Evolutionary conservation across 164 flowering plant species (phyloP), one percentile per base, ranked within the genome.

Genomic region (Vitis riparia): DNA sequence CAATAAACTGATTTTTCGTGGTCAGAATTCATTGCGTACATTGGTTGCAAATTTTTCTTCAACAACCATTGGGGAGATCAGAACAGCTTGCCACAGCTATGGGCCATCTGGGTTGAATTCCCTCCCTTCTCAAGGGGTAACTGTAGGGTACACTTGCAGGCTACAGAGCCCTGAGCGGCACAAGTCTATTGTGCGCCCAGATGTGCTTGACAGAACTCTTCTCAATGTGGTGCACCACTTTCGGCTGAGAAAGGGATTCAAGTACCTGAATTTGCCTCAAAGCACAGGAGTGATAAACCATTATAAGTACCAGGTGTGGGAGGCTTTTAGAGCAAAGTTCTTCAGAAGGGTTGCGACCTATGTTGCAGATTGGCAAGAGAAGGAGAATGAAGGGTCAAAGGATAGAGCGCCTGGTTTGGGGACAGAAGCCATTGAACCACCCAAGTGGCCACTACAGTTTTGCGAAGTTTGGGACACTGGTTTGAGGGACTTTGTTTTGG

Each of bases 361-460:
- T 65, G 98, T 93, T n/a, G 87, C 83, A 3, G 94, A 93, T 65
- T 93, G 98, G 98, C 87, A 84, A 66, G 85, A 91, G 62, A 83
- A 85, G 71, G 91, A 90, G 60, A 93, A 91, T 62, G 83, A 88
- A 58, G 94, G 93, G 49, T 93, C 98, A 1, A 91, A 86, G 68
- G 98, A 93, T 62, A 79, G 98, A 69, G 96, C 90, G 13, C 98
- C 98, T 0, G 98, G 98, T n/a, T 78, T 93, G 9, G 97, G 98
- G 9, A 93, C 94, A 0, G 91, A 90, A 71, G 91, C 98, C 37
- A 81, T 93, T 67, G 95, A 93, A 69, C 98, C 98, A 2, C 86
- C 87, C 0, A 76, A 93, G 71, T 93, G 98, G 98, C 73, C 71
- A n/a, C 71, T 71, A 8, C 86, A 76, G 77, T 93, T 91, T 73